A percentile compares a stretch with the other conserved stretches of the same genome.
These are phyloP conservation scores for Aspergillus avenaceus DNA, from an alignment of 495 filamentous ascomycete species.

Conservation along the genomic window DNA sequence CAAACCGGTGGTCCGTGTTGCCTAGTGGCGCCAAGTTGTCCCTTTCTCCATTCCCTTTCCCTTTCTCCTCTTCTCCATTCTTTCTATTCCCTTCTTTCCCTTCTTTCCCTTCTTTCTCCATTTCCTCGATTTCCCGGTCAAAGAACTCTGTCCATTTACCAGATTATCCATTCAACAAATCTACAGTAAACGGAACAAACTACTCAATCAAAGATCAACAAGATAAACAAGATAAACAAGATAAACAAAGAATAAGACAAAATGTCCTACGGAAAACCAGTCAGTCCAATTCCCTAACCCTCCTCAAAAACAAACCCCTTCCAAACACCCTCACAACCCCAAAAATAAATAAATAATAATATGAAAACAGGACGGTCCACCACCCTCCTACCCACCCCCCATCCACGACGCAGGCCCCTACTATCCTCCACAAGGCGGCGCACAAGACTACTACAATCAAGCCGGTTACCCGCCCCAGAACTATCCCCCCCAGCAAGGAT, in stretches of 20 bases:
- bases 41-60: constrained; percentile 1
- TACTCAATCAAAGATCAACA: too few relatives aligned
- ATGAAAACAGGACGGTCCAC: constrained; percentile 28
- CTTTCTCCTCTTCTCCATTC: not conserved
- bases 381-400: constrained; percentile 35
- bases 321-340: not conserved
- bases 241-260: too few relatives aligned
- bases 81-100: not conserved
- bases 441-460: constrained; percentile 28
- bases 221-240: too few relatives aligned
- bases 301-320: too few relatives aligned
- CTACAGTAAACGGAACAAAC: too few relatives aligned
- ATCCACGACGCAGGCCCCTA: constrained; percentile 27
- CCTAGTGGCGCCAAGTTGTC: constrained; percentile 12
- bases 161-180: too few relatives aligned
- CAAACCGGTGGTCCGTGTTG: constrained; percentile 6
- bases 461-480: constrained; percentile 12
- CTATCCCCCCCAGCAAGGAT: constrained; percentile 27
- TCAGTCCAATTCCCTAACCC: too few relatives aligned
- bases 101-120: not conserved
- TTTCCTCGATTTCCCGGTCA: not conserved
- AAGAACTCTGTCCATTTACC: too few relatives aligned
- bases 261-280: constrained; percentile 39
- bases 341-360: constrained; percentile 12
- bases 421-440: constrained; percentile 25